These are phyloP conservation scores for Lobosporangium transversale DNA, from an alignment of 192 early-diverging fungal genomes.

Conservation along the genomic window DNA sequence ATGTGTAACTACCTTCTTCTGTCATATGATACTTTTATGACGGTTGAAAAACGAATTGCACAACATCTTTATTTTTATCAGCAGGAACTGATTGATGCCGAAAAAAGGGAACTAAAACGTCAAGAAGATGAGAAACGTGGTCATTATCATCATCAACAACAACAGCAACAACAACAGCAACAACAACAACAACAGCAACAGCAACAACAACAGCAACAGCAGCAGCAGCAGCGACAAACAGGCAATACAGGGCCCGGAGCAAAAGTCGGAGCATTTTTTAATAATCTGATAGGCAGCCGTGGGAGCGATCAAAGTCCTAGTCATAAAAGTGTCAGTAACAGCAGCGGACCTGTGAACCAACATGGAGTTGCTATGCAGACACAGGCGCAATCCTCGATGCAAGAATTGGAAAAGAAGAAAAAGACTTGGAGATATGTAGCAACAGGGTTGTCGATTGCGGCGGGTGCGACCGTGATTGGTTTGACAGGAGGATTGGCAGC, in stretches of 20 bases:
- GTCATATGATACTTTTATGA: slow-evolving; percentile 23
- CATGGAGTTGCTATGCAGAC: slow-evolving; percentile 51
- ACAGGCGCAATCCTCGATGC: slow-evolving; percentile 54
- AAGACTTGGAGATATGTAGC: slow-evolving; percentile 61
- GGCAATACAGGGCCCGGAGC: slow-evolving; percentile 16
- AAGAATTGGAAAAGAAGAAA: slow-evolving; percentile 58
- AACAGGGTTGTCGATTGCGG: slow-evolving; percentile 62
- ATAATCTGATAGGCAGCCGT: slow-evolving; percentile 17
- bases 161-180: no score
- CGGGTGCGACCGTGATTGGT: slow-evolving; percentile 67
- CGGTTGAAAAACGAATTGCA: slow-evolving; percentile 57
- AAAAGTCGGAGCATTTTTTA: slow-evolving; percentile 34
- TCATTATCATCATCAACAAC: slow-evolving; percentile 13
- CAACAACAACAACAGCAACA: slow-evolving; percentile 11
- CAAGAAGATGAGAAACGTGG: slow-evolving; percentile 26
- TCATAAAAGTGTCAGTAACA: background rate
- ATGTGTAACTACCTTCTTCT: slow-evolving; percentile 51
- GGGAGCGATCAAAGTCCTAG: no score
- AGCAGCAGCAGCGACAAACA: slow-evolving; percentile 12
- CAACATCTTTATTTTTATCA: slow-evolving; percentile 66
- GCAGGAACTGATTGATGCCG: slow-evolving; percentile 43
- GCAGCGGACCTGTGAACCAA: slow-evolving; percentile 7
- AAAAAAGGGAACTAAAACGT: slow-evolving; percentile 11
- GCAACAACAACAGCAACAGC: slow-evolving; percentile 16
- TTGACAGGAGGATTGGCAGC: slow-evolving; percentile 61